A percentile compares a stretch with the other conserved stretches of the same genome.
phyloP scores from a whole-genome alignment of 1,284 basidiomycete genomes.

The Gymnopus androsaceus region DNA sequence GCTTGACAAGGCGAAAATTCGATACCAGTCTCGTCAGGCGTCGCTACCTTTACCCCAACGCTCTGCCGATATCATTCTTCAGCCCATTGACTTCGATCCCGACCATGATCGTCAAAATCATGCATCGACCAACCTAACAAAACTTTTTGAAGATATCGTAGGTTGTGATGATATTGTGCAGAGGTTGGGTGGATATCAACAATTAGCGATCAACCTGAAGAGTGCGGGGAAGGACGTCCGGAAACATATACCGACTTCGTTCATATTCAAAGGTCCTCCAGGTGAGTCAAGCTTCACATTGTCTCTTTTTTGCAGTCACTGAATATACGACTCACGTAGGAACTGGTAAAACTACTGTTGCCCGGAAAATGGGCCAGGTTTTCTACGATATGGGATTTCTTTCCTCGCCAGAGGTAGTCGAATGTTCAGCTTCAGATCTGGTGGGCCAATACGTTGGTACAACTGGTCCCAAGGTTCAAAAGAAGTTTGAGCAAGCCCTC shows the following conservation, averaged over 20 bases:
- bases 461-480: conserved; percentile 63
- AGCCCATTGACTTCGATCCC: conserved; percentile 64
- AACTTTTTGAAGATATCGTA: conserved; percentile 62
- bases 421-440: conserved; percentile 68
- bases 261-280: conserved; percentile 73
- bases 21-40: conserved; percentile 45
- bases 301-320: background rate
- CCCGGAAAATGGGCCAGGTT: conserved; percentile 57
- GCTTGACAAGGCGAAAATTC: conserved; percentile 52
- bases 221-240: conserved; percentile 43
- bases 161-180: conserved; percentile 56
- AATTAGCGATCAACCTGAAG: conserved; percentile 47
- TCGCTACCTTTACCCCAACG: conserved; percentile 32
- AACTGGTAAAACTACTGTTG: conserved; percentile 52
- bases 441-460: conserved; percentile 69
- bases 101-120: conserved; percentile 50
- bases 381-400: conserved; percentile 70
- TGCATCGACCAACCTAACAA: conserved; percentile 51
- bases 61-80: conserved; percentile 46
- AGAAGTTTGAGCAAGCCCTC: conserved; percentile 58
- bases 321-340: conserved; percentile 29
- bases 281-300: conserved; percentile 36
- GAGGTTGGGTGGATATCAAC: conserved; percentile 53
- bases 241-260: conserved; percentile 60
- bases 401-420: conserved; percentile 51